Evolutionary conservation across 306 rosid species (phyloP).

Genomic region (Dicorynia guianensis): DNA sequence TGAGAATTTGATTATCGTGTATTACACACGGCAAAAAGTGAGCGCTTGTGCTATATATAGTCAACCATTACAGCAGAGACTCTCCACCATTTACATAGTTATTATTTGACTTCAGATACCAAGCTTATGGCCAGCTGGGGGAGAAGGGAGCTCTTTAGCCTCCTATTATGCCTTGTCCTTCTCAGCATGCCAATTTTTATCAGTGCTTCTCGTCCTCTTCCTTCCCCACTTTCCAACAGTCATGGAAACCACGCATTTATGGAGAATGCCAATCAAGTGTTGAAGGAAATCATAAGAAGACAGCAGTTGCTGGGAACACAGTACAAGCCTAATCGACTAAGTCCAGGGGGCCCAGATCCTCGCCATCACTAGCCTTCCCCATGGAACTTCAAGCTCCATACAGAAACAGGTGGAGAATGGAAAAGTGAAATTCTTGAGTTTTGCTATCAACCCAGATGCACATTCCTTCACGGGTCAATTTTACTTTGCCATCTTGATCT

Average conservation of each 20-base stretch:
- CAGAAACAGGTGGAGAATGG: background rate
- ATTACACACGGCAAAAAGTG: background rate
- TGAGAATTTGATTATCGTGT: background rate
- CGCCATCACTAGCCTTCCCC: conserved; percentile 41
- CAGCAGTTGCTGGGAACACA: conserved; percentile 28
- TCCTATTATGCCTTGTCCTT: conserved; percentile 29
- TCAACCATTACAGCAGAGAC: conserved; percentile 3
- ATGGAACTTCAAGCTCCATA: background rate
- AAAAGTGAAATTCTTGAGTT: background rate
- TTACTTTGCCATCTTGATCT: too few species aligned
- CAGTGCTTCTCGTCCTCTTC: conserved; percentile 32
- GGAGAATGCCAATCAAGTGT: conserved; percentile 27
- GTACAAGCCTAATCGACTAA: conserved; percentile 31
- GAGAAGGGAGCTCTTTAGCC: background rate
- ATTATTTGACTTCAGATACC: background rate
- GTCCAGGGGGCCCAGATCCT: conserved; percentile 54
- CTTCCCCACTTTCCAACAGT: conserved; percentile 25
- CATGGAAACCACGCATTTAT: background rate
- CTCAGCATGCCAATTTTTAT: conserved; percentile 20
- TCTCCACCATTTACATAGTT: conserved; percentile 5
- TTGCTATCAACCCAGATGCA: background rate
- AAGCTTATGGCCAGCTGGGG: conserved; percentile 23
- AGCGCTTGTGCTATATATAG: conserved; percentile 17
- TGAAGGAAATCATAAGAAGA: conserved; percentile 44
- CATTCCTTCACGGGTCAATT: background rate